A percentile compares a stretch with the other conserved stretches of the same genome.
Evolutionary conservation across 2,329 filamentous ascomycete species (phyloP).

Genomic region (Ophiocordyceps camponoti-leonardi): DNA sequence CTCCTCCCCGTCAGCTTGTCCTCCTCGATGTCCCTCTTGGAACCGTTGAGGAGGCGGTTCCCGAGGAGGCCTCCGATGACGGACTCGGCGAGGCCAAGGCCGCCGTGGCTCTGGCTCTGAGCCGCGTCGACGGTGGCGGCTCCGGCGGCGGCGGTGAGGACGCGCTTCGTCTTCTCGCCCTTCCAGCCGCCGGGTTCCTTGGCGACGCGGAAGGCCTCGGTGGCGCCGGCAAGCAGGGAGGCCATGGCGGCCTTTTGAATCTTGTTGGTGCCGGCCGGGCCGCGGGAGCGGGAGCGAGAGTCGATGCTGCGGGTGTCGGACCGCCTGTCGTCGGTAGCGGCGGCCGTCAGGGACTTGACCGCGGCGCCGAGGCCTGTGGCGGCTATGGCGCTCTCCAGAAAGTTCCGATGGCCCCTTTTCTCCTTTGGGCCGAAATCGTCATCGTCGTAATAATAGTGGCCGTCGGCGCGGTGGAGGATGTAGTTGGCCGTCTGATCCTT

Average conservation of each 20-base stretch:
- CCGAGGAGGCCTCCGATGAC: slow-evolving; percentile 78
- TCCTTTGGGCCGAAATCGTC: slow-evolving; percentile 27
- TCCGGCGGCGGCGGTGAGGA: slow-evolving; percentile 72
- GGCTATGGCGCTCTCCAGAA: slow-evolving; percentile 44
- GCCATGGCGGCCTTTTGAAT: slow-evolving; percentile 81
- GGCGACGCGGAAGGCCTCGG: slow-evolving; percentile 79
- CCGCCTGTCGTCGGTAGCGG: slow-evolving; percentile 20
- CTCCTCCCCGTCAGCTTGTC: slow-evolving; percentile 44
- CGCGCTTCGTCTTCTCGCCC: slow-evolving; percentile 79
- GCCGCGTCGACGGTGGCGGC: slow-evolving; percentile 63
- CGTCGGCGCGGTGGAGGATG: slow-evolving; percentile 28
- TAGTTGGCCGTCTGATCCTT: slow-evolving; percentile 37
- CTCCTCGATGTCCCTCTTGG: slow-evolving; percentile 47
- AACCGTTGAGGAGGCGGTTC: slow-evolving; percentile 72
- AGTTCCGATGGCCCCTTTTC: slow-evolving; percentile 46
- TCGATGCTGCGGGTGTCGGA: slow-evolving; percentile 24
- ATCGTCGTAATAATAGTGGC: slow-evolving; percentile 40
- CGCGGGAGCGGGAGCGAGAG: slow-evolving; percentile 36
- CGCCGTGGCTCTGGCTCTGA: slow-evolving; percentile 58
- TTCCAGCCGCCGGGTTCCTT: slow-evolving; percentile 82
- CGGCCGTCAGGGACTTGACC: slow-evolving; percentile 40
- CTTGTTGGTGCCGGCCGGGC: slow-evolving; percentile 30
- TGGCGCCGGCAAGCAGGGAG: slow-evolving; percentile 74
- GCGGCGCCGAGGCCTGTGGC: slow-evolving; percentile 44
- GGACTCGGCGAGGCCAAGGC: slow-evolving; percentile 69